These are phyloP conservation scores for Blastocrithidia nonstop DNA, from an alignment of 208 protist genomes.

Conservation along the genomic window DNA sequence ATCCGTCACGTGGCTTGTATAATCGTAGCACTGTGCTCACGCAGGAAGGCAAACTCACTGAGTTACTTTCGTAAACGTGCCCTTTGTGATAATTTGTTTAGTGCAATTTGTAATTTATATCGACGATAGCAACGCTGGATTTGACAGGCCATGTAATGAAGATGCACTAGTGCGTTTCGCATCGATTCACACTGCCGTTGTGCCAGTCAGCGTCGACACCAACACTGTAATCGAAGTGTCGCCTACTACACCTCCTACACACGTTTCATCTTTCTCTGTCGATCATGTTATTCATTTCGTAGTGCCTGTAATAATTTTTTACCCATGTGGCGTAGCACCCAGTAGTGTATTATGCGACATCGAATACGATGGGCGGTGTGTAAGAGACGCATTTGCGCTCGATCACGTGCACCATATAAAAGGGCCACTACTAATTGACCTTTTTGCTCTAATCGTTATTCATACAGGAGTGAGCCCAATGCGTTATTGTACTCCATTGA, in stretches of 20 bases:
- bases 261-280: conserved; percentile 11
- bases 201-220: conserved; percentile 20
- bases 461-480: conserved; percentile 4
- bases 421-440: conserved; percentile 26
- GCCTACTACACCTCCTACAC: conserved; percentile 42
- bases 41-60: too few relatives aligned
- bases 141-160: too few relatives aligned
- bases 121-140: too few relatives aligned
- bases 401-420: conserved; percentile 25
- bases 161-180: background rate
- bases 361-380: conserved; percentile 6
- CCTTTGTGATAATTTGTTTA: too few relatives aligned
- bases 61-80: too few relatives aligned
- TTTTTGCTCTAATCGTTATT: background rate
- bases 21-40: too few relatives aligned
- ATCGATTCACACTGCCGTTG: conserved; percentile 8
- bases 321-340: conserved; percentile 19
- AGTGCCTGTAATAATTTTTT: conserved; percentile 7
- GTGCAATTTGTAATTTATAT: too few relatives aligned
- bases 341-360: conserved; percentile 16
- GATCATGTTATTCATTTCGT: conserved; percentile 7
- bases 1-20: conserved; percentile 51
- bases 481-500: conserved; percentile 12
- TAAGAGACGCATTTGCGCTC: conserved; percentile 7
- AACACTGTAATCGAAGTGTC: conserved; percentile 21